Evolutionary conservation across 2,329 filamentous ascomycete genomes (phyloP), one percentile per base, ranked within the genome.

Genomic region (Fusarium sp.): DNA sequence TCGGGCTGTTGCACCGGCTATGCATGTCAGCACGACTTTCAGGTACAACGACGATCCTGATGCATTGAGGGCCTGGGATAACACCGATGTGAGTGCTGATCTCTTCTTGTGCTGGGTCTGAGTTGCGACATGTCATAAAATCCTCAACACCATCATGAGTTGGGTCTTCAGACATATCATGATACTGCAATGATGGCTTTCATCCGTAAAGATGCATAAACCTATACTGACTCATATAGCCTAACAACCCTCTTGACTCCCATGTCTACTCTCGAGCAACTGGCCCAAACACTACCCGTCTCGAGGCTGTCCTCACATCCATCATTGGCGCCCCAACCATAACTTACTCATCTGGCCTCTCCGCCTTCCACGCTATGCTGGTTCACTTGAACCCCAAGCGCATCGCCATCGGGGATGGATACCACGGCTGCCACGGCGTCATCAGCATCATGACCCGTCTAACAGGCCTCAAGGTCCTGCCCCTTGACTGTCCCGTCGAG

Each of bases 391-490:
- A 97, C 78, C 96, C 96, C 2, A 89, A 89, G 73, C 90, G 91
- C 62, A 89, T 98, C 58, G 91, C 93, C 71, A 93, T 98, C 70
- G 90, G 90, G 39, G 89, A 86, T 18, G 94, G 94, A 43, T 99
- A 98, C 81, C 96, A 98, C 82, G 96, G 96, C 74, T 97, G 93
- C 80, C 93, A 97, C 79, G 93, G 93, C 65, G 92, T 97, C 30
- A 87, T 98, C 73, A 81, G 81, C 31, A 81, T 98, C 57, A 85
- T 97, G 70, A 81, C 86, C 62, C 92, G 93, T 68, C 88, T 98
- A 51, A 93, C 90, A 26, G 91, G 91, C 1, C 87, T 97, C 26
- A 81, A 90, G 77, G 86, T 91, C 70, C 84, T 98, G 4, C 86
- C 90, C 23, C 86, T 98, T 16, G 87, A 91, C 74, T 92, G 89